phyloP scores from a whole-genome alignment of 345 rosid genomes.

The Geranium rotundifolium region DNA sequence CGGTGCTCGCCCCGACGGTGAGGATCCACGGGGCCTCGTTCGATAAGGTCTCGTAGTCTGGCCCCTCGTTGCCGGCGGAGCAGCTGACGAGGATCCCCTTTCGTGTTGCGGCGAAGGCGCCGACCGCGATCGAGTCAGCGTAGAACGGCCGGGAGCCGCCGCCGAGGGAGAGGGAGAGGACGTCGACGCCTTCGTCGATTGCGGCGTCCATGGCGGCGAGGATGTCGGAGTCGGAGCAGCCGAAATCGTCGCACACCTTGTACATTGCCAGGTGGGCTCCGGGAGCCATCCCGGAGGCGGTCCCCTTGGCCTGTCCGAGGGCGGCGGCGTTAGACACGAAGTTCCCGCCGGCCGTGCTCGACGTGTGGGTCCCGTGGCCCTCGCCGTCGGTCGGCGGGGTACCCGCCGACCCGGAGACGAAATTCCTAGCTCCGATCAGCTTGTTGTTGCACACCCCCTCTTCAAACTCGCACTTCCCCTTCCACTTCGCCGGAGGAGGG shows the following conservation, averaged over 20 bases:
- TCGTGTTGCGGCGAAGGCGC: slow-evolving; percentile 22
- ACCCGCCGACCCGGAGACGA: background rate
- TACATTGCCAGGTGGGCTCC: slow-evolving; percentile 31
- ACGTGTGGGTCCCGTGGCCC: slow-evolving; percentile 37
- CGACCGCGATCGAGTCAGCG: slow-evolving; percentile 22
- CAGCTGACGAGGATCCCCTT: slow-evolving; percentile 32
- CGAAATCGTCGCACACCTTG: slow-evolving; percentile 17
- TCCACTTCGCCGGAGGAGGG: slow-evolving; percentile 25
- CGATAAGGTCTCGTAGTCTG: slow-evolving; percentile 16
- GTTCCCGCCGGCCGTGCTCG: slow-evolving; percentile 30
- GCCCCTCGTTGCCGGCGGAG: slow-evolving; percentile 35
- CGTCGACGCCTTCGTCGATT: slow-evolving; percentile 27
- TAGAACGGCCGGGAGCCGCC: slow-evolving; percentile 19
- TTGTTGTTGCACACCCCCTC: slow-evolving; percentile 26
- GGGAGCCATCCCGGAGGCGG: slow-evolving; percentile 27
- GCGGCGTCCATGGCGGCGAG: slow-evolving; percentile 34
- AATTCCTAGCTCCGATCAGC: slow-evolving; percentile 29
- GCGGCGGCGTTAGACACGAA: slow-evolving; percentile 19
- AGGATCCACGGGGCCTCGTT: slow-evolving; percentile 41
- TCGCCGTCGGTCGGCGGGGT: slow-evolving; percentile 23
- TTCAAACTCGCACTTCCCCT: slow-evolving; percentile 22
- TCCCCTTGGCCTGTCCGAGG: slow-evolving; percentile 21
- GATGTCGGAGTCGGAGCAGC: slow-evolving; percentile 24
- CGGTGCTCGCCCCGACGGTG: slow-evolving; percentile 31
- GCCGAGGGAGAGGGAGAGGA: slow-evolving; percentile 30